Evolutionary conservation across 208 protist species (phyloP), one percentile per base, ranked within the genome.

Genomic region (Trypanosoma caninum): DNA sequence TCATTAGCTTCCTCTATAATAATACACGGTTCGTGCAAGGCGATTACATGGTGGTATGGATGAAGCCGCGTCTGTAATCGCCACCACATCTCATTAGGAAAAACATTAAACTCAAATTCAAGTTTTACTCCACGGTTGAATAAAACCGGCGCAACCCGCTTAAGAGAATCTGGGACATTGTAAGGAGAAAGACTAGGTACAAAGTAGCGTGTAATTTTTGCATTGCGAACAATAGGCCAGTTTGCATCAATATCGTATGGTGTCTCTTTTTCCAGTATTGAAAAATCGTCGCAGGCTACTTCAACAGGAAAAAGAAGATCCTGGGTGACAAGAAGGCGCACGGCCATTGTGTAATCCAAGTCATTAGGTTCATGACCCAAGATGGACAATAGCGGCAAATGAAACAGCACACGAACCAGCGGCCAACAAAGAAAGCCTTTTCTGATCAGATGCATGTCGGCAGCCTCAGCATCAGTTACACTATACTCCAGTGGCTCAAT

Each of bases 21-120:
- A 23, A 53, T 47, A 42, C 22, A 27, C 5, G 85, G 84, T 57
- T 91, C 75, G 56, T 89, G 76, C 27, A 93, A 72, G 2, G 74
- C 74, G 23, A 96, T 64, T 14, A 71, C 55, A 23, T 84, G 78
- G 4, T 80, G 60, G 56, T 78, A 64, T 40, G 59, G 38, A 52
- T 94, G 74, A 69, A 96, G 65, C 46, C 64, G 64, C 56, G 72
- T 77, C 78, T 93, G 84, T 30, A 96, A 70, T 11, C 87, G 78
- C 76, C 75, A 91, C 87, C 87, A 96, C 61, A 89, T 62, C 71
- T 94, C 87, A 50, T 91, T 80, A 11, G 90, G 87, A 20, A 94
- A 80, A 18, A 94, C 69, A 65, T 91, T 96, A 69, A 96, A 96
- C 70, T 80, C 66, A 56, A 93, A 75, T 41, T 69, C 72, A 37